Evolutionary conservation across 2,329 filamentous ascomycete species (phyloP).

Genomic region (Ascochyta fabae): DNA sequence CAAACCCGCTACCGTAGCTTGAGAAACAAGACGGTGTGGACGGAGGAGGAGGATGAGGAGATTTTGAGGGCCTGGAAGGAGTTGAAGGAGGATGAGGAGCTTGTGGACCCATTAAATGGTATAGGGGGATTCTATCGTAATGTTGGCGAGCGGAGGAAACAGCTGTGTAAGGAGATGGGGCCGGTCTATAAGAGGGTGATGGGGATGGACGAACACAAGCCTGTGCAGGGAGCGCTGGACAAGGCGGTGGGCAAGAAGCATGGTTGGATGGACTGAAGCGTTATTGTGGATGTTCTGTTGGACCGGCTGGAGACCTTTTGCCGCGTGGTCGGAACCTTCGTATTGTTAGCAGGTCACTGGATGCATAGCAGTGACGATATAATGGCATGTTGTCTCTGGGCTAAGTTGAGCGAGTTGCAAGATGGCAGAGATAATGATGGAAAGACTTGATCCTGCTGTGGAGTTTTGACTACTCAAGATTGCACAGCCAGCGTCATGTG

Average conservation of each 20-base stretch:
- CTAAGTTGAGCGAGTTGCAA: too few species aligned
- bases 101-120: neutral
- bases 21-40: neutral
- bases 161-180: slow-evolving; percentile 1
- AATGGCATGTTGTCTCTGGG: too few species aligned
- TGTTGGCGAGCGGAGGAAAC: neutral
- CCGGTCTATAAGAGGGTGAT: slow-evolving; percentile 9
- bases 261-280: neutral
- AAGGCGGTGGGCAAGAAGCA: slow-evolving; percentile 1
- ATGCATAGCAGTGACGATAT: too few species aligned
- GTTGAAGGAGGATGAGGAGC: neutral
- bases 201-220: neutral
- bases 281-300: too few species aligned
- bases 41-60: slow-evolving; percentile 7
- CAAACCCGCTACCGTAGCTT: too few species aligned
- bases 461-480: too few species aligned
- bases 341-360: neutral
- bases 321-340: neutral
- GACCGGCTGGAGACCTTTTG: too few species aligned
- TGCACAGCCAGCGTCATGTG: too few species aligned
- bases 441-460: too few species aligned
- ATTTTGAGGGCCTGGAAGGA: slow-evolving; percentile 11
- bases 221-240: neutral
- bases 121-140: slow-evolving; percentile 3
- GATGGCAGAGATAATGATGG: too few species aligned